Base-by-base conservation (phyloP, 805 yeast species). In the Candida morakotiae region DNA sequence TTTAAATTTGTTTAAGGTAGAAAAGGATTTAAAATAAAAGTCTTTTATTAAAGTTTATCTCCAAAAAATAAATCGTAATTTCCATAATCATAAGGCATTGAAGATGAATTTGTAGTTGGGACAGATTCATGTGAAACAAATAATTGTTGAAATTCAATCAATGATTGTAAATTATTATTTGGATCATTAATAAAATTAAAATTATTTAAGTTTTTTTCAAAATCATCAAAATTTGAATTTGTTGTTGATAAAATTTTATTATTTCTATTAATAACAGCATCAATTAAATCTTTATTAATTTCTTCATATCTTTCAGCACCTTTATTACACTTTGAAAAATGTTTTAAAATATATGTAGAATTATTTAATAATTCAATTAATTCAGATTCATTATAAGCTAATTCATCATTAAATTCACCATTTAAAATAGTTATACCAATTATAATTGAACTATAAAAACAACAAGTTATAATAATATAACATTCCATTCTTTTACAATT, bases 41-140 rank as follows among this genome's bases (percentile, higher is more conserved):
- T 21, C 23, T 21, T 21, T 29, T 29, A 9, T 18, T 19, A 42
- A 20, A 39, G 38, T 26, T 42, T 42, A 17, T 39, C 46, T 26
- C 46, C 46, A 37, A 40, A 42, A 15, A 42, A 37, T 35, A 42
- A 34, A 9, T 40, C 43, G 20, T 42, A 42, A 26, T 42, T 42
- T 9, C 40, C 43, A 34, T 37, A 42, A 37, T 42, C 40, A 37
- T 34, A 37, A 15, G 46, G 46, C 38, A 40, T 34, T 9, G 41
- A 28, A n/a, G 36, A 37, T n/a, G 23, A 26, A 25, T 23, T 36
- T 14, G 20, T 31, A 13, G 40, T 31, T 5, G 40, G 27, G 10
- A 48, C 45, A 10, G 38, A 40, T 18, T 49, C 51, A 14, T 42
- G 46, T 13, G 45, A 40, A 8, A 52, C 49, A 35, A 52, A 52